phyloP scores from a whole-genome alignment of 768 basidiomycete species.

The Xanthoconium stramineum region DNA sequence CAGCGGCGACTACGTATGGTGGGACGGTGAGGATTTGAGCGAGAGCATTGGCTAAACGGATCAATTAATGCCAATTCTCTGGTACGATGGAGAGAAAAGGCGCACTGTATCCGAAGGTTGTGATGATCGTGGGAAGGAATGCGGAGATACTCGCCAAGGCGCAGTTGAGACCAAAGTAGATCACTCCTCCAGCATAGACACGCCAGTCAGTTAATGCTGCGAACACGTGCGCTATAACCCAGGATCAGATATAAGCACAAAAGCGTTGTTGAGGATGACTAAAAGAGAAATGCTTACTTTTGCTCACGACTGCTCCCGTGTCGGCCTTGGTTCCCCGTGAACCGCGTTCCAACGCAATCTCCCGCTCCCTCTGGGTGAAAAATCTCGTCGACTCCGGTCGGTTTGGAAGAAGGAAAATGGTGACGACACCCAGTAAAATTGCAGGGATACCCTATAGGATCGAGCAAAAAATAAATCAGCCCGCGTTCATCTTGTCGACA shows the following conservation, averaged over 20 bases:
- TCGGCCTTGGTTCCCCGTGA: slow-evolving; percentile 67
- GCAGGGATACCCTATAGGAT: slow-evolving; percentile 59
- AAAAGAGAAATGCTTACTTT: slow-evolving; percentile 36
- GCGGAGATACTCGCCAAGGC: slow-evolving; percentile 78
- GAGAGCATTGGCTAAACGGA: slow-evolving; percentile 49
- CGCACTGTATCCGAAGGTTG: slow-evolving; percentile 69
- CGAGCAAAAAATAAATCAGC: neutral
- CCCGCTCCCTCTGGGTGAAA: slow-evolving; percentile 49
- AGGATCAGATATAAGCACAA: neutral
- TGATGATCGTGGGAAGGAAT: slow-evolving; percentile 80
- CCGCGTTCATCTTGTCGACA: neutral
- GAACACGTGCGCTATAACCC: slow-evolving; percentile 51
- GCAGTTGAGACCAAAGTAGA: slow-evolving; percentile 77
- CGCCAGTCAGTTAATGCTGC: slow-evolving; percentile 74
- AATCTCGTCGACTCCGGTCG: slow-evolving; percentile 67
- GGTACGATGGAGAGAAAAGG: neutral
- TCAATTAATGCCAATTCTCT: neutral
- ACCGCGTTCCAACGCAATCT: slow-evolving; percentile 64
- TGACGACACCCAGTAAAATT: slow-evolving; percentile 56
- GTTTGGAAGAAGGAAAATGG: slow-evolving; percentile 58
- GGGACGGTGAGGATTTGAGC: slow-evolving; percentile 79
- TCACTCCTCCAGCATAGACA: slow-evolving; percentile 60
- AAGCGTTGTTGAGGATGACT: no score
- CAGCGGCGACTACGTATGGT: slow-evolving; percentile 70
- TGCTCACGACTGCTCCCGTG: slow-evolving; percentile 59